These are phyloP conservation scores for Ajuga reptans DNA, from an alignment of 305 asterid genomes.

Conservation along the genomic window DNA sequence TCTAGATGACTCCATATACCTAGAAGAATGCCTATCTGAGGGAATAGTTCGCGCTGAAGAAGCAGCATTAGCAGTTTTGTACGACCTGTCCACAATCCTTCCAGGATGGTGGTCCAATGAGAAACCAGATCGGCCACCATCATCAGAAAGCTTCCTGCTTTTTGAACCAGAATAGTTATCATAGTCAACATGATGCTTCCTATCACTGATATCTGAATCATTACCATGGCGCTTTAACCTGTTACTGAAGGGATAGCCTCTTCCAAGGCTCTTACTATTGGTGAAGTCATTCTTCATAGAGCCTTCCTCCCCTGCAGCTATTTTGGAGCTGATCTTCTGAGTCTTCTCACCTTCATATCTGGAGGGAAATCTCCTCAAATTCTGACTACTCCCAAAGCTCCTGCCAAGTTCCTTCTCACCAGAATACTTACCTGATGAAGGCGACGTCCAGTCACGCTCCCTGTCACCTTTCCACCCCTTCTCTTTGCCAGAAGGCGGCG, in stretches of 20 bases:
- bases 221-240: conserved; percentile 61
- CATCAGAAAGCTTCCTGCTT: conserved; percentile 71
- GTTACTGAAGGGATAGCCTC: conserved; percentile 48
- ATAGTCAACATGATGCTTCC: conserved; percentile 52
- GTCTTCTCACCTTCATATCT: conserved; percentile 63
- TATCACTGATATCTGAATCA: conserved; percentile 56
- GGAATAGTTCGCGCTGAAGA: conserved; percentile 43
- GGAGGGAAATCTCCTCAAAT: conserved; percentile 46
- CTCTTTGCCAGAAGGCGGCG: conserved; percentile 45
- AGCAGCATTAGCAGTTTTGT: conserved; percentile 36
- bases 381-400: conserved; percentile 48
- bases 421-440: conserved; percentile 61
- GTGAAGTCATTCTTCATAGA: conserved; percentile 49
- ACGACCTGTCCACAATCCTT: conserved; percentile 43
- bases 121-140: conserved; percentile 48
- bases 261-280: conserved; percentile 63
- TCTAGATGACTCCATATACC: conserved; percentile 63
- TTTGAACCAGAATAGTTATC: conserved; percentile 64
- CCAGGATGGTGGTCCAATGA: conserved; percentile 55
- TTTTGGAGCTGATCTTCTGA: conserved; percentile 52
- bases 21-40: conserved; percentile 71
- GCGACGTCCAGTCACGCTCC: conserved; percentile 51
- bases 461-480: conserved; percentile 53
- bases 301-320: conserved; percentile 54
- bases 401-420: conserved; percentile 58